These are phyloP conservation scores for Chaetothyriales sp. DNA, from an alignment of 2,329 filamentous ascomycete genomes.

Conservation along the genomic window DNA sequence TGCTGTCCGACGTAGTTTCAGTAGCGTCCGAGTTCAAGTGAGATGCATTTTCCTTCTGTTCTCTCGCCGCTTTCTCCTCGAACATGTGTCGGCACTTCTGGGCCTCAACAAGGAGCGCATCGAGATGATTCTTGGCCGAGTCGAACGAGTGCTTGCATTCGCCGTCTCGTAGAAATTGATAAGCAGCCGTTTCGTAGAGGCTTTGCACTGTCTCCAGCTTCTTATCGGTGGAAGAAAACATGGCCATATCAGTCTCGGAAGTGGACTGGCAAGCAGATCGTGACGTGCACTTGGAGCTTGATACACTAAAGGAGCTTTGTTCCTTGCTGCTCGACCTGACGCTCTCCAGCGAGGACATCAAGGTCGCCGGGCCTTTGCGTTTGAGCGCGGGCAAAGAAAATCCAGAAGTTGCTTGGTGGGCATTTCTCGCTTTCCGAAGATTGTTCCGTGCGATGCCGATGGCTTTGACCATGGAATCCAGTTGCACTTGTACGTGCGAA, in stretches of 20 bases:
- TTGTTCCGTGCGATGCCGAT: constrained; percentile 69
- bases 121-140: constrained; percentile 53
- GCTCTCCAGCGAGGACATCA: constrained; percentile 3
- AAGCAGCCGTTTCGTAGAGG: constrained; percentile 73
- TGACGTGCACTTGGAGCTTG: background rate
- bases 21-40: constrained; percentile 1
- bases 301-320: constrained; percentile 1
- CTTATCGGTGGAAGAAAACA: constrained; percentile 63
- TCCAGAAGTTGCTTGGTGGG: constrained; percentile 47
- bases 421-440: constrained; percentile 73
- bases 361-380: background rate
- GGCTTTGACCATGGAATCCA: constrained; percentile 70
- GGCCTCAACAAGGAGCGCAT: constrained; percentile 48
- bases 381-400: constrained; percentile 11
- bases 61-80: constrained; percentile 28
- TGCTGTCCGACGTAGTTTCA: constrained; percentile 4
- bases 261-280: background rate
- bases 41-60: constrained; percentile 16
- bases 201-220: constrained; percentile 65
- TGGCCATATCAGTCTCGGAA: constrained; percentile 38
- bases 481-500: constrained; percentile 66
- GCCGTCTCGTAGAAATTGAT: constrained; percentile 77
- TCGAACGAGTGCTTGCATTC: constrained; percentile 67
- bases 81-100: constrained; percentile 46
- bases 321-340: constrained; percentile 4